These are phyloP conservation scores for Teratosphaeria nubilosa DNA, from an alignment of 2,329 filamentous ascomycete species.

Conservation along the genomic window DNA sequence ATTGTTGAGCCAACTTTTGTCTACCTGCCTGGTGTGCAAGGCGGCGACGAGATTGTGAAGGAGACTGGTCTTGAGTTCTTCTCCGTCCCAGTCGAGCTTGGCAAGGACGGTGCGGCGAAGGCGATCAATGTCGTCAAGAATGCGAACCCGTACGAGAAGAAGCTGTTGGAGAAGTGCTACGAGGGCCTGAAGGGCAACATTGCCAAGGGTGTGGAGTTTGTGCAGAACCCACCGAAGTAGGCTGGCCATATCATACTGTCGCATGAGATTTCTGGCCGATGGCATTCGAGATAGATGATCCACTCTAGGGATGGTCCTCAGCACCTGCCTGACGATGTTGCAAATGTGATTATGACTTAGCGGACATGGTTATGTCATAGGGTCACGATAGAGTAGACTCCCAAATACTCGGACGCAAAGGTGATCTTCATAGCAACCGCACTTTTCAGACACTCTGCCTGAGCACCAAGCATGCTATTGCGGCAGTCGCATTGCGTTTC, in stretches of 20 bases:
- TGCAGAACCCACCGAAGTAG: conserved; percentile 76
- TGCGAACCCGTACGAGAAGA: conserved; percentile 81
- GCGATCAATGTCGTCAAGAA: conserved; percentile 66
- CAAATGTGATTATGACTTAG: background rate
- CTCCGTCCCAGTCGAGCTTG: conserved; percentile 90
- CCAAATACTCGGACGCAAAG: background rate
- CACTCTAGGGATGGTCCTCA: background rate
- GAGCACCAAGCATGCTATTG: background rate
- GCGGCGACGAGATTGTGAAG: conserved; percentile 77
- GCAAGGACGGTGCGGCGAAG: conserved; percentile 72
- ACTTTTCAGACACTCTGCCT: background rate
- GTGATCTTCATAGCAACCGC: background rate
- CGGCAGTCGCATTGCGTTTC: background rate
- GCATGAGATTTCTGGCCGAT: background rate
- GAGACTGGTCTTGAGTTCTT: conserved; percentile 82
- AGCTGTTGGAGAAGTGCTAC: conserved; percentile 64
- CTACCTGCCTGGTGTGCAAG: conserved; percentile 82
- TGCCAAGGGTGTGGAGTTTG: conserved; percentile 83
- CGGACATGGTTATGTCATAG: background rate
- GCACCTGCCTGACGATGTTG: background rate
- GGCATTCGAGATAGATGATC: background rate
- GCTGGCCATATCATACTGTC: background rate
- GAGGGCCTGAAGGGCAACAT: conserved; percentile 86
- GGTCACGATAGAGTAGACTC: background rate
- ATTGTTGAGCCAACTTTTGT: conserved; percentile 92